Conservation (phyloP, 768 basidiomycete species). For the Boletus rubropictus region DNA sequence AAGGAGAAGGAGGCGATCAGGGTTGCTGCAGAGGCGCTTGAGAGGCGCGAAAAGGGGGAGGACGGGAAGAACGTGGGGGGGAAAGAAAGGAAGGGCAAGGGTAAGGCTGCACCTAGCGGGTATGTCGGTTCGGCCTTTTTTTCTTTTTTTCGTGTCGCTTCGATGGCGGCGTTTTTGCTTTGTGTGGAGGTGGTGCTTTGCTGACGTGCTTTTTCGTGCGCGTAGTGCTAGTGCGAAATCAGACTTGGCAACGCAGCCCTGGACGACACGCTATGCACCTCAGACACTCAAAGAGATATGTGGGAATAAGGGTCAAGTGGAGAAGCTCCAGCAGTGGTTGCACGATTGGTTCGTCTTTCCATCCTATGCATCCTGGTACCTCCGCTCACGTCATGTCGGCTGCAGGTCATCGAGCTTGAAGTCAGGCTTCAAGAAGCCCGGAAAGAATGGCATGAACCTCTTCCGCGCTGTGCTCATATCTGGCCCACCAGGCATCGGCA, state of each 20-base stretch:
- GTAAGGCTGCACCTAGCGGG: slow-evolving; percentile 14
- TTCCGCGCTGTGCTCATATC: slow-evolving; percentile 87
- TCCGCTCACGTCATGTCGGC: background rate
- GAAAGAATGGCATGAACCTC: slow-evolving; percentile 81
- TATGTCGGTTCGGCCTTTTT: slow-evolving; percentile 6
- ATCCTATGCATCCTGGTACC: too few relatives aligned
- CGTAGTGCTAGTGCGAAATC: slow-evolving; percentile 28
- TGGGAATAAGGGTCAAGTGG: slow-evolving; percentile 89
- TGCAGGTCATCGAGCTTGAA: slow-evolving; percentile 69
- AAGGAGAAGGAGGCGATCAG: slow-evolving; percentile 76
- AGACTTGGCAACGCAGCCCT: slow-evolving; percentile 64
- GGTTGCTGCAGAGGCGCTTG: slow-evolving; percentile 71
- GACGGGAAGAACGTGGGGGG: slow-evolving; percentile 38
- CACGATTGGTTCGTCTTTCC: slow-evolving; percentile 68
- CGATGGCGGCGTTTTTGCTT: background rate
- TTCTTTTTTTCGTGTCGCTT: background rate
- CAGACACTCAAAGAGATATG: slow-evolving; percentile 83
- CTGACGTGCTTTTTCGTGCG: background rate
- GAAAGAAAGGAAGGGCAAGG: background rate
- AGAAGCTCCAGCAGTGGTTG: slow-evolving; percentile 85
- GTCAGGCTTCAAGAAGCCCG: slow-evolving; percentile 86
- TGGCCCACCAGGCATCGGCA: slow-evolving; percentile 95
- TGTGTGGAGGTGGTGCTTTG: background rate
- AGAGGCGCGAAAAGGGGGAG: slow-evolving; percentile 55
- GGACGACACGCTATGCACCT: slow-evolving; percentile 96